Base-by-base conservation (phyloP, 2,329 filamentous ascomycete species). In the Colletotrichum spinosum region DNA sequence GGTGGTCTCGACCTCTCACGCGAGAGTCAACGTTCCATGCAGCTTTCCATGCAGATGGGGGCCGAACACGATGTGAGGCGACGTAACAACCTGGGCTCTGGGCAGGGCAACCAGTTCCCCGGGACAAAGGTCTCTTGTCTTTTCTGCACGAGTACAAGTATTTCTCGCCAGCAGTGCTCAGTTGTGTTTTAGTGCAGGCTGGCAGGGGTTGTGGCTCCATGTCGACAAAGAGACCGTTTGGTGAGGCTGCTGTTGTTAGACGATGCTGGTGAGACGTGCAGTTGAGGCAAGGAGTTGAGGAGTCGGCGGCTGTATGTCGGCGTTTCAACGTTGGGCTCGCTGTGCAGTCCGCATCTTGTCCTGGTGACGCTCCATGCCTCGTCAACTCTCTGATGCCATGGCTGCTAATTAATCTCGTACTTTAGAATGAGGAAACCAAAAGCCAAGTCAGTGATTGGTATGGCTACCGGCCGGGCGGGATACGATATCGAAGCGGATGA, bases 21-120 rank as follows among this genome's bases (percentile, higher is more conserved):
- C 25, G 25, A 25, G 38, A 44, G 37, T 37, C 52, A 53, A 53
- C 25, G 48, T 63, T 66, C 48, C 58, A 56, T 62, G 45, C 25
- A 41, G 37, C 25, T 53, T 62, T 25, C 63, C 13, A 49, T 34
- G 39, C 41, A 52, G 41, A 34, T 25, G 35, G 17, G 15, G 13
- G 42, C 33, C 42, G 11, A 25, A 35, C 45, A 49, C 49, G 35
- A 38, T 37, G 11, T 17, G 33, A 8, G 8, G 33, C 37, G 13
- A 17, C n/a, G 33, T 33, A 25, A 13, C 46, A 39, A 12, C 44
- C 25, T 25, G 25, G 25, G 25, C 25, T 25, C 25, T 25, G 4
- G 4, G 1, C 48, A 13, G 41, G 41, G 53, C 63, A 63, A 66
- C 63, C 59, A 35, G 53, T 15, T 42, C 34, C 48, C 49, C 48